These are phyloP conservation scores for Rubroboletus pulcherrimus DNA, from an alignment of 768 basidiomycete species.

Conservation along the genomic window DNA sequence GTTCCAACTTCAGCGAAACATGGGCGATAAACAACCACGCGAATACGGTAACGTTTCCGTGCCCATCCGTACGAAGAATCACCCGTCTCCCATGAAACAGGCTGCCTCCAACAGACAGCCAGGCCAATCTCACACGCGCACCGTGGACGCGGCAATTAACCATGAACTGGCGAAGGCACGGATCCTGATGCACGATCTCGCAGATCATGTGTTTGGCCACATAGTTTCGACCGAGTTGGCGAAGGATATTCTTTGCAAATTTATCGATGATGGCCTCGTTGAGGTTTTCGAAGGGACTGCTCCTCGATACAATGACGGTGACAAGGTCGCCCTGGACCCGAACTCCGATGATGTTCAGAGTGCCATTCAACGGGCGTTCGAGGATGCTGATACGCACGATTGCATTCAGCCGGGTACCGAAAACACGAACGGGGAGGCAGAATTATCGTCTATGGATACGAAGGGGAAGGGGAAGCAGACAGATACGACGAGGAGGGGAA, in stretches of 20 bases:
- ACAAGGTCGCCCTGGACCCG: neutral
- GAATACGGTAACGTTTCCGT: neutral
- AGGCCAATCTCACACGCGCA: neutral
- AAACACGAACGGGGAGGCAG: neutral
- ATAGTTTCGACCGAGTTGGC: neutral
- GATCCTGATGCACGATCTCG: neutral
- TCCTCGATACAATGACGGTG: neutral
- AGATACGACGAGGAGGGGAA: neutral
- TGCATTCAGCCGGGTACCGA: neutral
- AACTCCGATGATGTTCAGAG: neutral
- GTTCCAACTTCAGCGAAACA: neutral
- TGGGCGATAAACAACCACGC: neutral
- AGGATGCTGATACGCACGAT: neutral
- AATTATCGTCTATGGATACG: neutral
- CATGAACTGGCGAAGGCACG: conserved; percentile 4
- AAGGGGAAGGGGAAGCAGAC: neutral
- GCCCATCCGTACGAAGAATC: neutral
- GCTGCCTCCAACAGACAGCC: neutral
- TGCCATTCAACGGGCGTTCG: neutral
- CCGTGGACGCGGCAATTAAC: neutral
- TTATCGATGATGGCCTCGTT: neutral
- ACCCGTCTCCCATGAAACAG: neutral
- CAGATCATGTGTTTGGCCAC: conserved; percentile 7
- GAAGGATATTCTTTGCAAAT: neutral
- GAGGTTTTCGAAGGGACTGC: neutral